phyloP scores from a whole-genome alignment of 805 yeast genomes.

The Nematodospora valgi region DNA sequence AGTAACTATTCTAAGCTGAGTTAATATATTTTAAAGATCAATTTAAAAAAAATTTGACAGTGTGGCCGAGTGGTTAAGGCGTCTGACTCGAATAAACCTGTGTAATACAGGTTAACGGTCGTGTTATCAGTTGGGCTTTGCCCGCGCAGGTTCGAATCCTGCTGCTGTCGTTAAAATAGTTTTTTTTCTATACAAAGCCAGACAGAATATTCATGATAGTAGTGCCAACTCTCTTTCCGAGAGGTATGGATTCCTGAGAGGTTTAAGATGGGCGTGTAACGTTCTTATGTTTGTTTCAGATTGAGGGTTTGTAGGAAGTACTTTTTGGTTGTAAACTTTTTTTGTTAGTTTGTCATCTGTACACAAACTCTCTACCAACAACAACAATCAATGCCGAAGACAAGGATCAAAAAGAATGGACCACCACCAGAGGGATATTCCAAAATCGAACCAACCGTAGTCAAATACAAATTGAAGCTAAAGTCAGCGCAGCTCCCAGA shows the following conservation, averaged over 20 bases:
- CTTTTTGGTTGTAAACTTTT: too few relatives aligned
- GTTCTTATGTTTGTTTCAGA: too few relatives aligned
- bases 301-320: too few relatives aligned
- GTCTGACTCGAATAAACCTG: constrained; percentile 32
- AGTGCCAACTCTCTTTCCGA: too few relatives aligned
- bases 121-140: constrained; percentile 35
- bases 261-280: too few relatives aligned
- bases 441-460: constrained; percentile 62
- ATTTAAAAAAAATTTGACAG: constrained; percentile 16
- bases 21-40: not conserved
- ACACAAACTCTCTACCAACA: too few relatives aligned
- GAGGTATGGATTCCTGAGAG: too few relatives aligned
- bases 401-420: constrained; percentile 39
- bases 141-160: constrained; percentile 49
- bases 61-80: constrained; percentile 45
- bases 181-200: constrained; percentile 11
- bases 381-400: constrained; percentile 47
- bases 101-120: too few relatives aligned
- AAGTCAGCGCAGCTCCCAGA: constrained; percentile 42
- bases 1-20: not conserved
- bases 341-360: too few relatives aligned
- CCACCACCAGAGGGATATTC: constrained; percentile 73
- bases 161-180: constrained; percentile 40
- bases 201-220: too few relatives aligned
- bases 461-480: constrained; percentile 54